Conservation (phyloP, 1,284 basidiomycete genomes). For the Fomitopsis betulina region DNA sequence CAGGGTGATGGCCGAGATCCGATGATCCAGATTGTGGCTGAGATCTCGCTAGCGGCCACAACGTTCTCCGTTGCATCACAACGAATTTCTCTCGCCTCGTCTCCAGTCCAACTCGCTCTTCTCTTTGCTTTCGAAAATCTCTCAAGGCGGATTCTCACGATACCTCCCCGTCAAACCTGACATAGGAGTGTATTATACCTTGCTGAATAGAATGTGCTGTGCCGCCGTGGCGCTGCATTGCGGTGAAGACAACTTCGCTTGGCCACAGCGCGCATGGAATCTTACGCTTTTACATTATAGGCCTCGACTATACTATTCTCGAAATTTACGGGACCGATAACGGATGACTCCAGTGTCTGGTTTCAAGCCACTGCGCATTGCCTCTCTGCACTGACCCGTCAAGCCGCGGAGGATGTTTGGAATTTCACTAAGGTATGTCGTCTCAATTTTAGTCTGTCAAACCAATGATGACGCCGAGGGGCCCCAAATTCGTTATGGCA, state of each 20-base stretch:
- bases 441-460: too few relatives aligned
- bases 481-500: too few relatives aligned
- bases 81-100: not conserved
- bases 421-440: too few relatives aligned
- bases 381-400: too few relatives aligned
- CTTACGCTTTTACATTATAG: not conserved
- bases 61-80: not conserved
- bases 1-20: not conserved
- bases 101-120: too few relatives aligned
- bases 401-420: too few relatives aligned
- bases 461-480: too few relatives aligned
- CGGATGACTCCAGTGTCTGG: too few relatives aligned
- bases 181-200: not conserved
- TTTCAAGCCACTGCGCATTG: too few relatives aligned
- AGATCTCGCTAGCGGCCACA: not conserved
- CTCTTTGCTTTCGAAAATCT: too few relatives aligned
- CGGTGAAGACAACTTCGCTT: not conserved
- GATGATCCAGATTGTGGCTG: not conserved
- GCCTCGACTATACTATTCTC: not conserved
- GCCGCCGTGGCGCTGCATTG: not conserved
- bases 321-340: not conserved
- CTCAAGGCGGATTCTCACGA: too few relatives aligned
- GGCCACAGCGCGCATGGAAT: not conserved
- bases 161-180: too few relatives aligned
- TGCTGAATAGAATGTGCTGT: not conserved